Percentiles rank a stretch among this genome's conserved stretches.
Conservation (phyloP, 202 grass and related monocot genomes). For the Saccharum hybrid region DNA sequence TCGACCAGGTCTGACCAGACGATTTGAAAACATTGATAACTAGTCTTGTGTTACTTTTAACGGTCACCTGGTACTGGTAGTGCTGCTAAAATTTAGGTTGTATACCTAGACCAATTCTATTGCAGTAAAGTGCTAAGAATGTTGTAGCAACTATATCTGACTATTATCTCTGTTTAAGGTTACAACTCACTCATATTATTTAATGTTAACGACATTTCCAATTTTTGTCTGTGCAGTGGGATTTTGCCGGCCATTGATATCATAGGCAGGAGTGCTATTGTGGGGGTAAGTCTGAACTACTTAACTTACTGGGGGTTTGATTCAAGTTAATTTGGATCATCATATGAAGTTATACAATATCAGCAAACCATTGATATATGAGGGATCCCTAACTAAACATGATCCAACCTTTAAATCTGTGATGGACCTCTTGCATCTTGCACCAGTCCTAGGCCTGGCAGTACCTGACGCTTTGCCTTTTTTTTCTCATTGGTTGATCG, state of each 20-base stretch:
- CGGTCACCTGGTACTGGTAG: background rate
- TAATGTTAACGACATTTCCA: conserved; percentile 14
- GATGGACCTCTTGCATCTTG: conserved; percentile 4
- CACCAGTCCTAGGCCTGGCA: background rate
- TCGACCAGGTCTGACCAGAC: too few relatives aligned
- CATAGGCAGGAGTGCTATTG: conserved; percentile 61
- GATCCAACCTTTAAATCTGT: conserved; percentile 27
- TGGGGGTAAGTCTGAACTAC: conserved; percentile 63
- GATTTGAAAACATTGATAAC: too few relatives aligned
- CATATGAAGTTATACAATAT: background rate
- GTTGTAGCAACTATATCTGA: background rate
- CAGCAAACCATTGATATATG: conserved; percentile 8
- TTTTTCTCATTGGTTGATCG: background rate
- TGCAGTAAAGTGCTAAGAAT: conserved; percentile 18
- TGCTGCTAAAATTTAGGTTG: background rate
- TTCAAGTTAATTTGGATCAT: background rate
- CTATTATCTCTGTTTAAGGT: conserved; percentile 10
- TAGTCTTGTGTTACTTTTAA: conserved; percentile 34
- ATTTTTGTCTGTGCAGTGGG: conserved; percentile 59
- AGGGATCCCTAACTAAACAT: background rate
- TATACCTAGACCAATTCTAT: conserved; percentile 8
- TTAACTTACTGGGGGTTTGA: background rate
- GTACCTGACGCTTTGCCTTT: background rate
- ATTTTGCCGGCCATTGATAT: conserved; percentile 83
- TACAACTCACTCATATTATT: conserved; percentile 21